Conservation (phyloP, 805 yeast genomes). For the Yamadazyma endophytica region DNA sequence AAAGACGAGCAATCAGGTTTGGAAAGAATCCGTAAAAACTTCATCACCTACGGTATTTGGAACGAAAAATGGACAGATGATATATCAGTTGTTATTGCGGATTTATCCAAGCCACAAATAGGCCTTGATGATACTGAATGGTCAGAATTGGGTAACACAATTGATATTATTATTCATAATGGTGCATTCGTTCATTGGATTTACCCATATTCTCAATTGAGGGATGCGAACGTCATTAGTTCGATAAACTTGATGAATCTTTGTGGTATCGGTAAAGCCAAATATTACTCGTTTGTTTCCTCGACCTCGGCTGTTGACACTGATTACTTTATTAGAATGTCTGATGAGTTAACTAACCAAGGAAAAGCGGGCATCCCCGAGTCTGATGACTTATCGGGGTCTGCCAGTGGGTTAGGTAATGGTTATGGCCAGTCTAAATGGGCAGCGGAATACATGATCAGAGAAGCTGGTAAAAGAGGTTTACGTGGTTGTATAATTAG, state of each 20-base stretch:
- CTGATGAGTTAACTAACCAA: conserved; percentile 61
- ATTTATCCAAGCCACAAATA: conserved; percentile 66
- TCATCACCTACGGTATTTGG: conserved; percentile 82
- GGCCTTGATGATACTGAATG: conserved; percentile 62
- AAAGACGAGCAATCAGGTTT: conserved; percentile 61
- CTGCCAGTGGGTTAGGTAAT: conserved; percentile 74
- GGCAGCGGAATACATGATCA: conserved; percentile 89
- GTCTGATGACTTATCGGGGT: conserved; percentile 77
- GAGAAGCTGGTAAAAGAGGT: conserved; percentile 86
- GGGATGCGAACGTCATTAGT: conserved; percentile 91
- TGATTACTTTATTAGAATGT: conserved; percentile 69
- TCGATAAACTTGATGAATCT: conserved; percentile 79
- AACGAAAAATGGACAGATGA: conserved; percentile 51
- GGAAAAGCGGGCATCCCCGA: conserved; percentile 78
- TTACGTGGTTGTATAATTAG: conserved; percentile 84
- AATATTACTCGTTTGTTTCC: conserved; percentile 85
- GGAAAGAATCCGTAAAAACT: conserved; percentile 70
- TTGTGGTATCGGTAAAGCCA: conserved; percentile 77
- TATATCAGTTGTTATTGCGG: conserved; percentile 77
- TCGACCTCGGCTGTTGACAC: conserved; percentile 93
- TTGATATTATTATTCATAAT: conserved; percentile 88
- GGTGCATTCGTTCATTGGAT: conserved; percentile 99
- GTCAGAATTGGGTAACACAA: conserved; percentile 48
- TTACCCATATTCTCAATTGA: conserved; percentile 82
- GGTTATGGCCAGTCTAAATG: conserved; percentile 99